Base-by-base conservation (phyloP, 805 yeast genomes). In the Candida ficus region DNA sequence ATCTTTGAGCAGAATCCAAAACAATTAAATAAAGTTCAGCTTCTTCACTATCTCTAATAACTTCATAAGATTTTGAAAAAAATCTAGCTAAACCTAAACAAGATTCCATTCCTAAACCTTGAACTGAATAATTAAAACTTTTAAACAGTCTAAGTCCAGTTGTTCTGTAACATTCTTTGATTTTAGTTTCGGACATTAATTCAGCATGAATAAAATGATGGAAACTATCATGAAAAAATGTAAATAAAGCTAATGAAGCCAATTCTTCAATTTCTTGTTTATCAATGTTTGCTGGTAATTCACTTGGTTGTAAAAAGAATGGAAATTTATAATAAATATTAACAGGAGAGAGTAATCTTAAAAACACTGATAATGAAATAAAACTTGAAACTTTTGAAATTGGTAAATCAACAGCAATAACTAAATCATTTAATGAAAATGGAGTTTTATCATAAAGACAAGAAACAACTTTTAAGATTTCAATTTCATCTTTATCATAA, bases 321-420 rank as follows among this genome's bases (percentile, higher is more conserved):
- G 79, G 78, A 18, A 71, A 54, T 46, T 74, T 75, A 50, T 71
- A 71, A 44, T 64, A 66, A 2, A 68, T 55, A 20, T 68, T 64
- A 12, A 63, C 52, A 1, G 77, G 74, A 2, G 48, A 45, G 6
- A 75, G 49, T 4, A 72, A 30, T 13, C 57, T 52, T 11, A 55
- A 35, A 21, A 64, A 61, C 11, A 65, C 48, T 14, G 68, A 65
- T 29, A 60, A 50, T 20, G 58, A 61, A 5, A 73, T 38, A 12
- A 66, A 53, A 18, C 49, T 48, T 22, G 60, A 56, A 3, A 66
- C 60, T n/a, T 60, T 61, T 6, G 51, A 39, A 12, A 70, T 42
- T 1, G 73, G 48, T 27, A 49, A 44, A 2, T 62, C 61, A 6
- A 71, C 54, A 3, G 67, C 75, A 13, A 64, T 46, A 34, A 61